A percentile compares a stretch with the other conserved stretches of the same genome.
These are phyloP conservation scores for Narthecium ossifragum DNA, from an alignment of 106 monocot species.

Conservation along the genomic window DNA sequence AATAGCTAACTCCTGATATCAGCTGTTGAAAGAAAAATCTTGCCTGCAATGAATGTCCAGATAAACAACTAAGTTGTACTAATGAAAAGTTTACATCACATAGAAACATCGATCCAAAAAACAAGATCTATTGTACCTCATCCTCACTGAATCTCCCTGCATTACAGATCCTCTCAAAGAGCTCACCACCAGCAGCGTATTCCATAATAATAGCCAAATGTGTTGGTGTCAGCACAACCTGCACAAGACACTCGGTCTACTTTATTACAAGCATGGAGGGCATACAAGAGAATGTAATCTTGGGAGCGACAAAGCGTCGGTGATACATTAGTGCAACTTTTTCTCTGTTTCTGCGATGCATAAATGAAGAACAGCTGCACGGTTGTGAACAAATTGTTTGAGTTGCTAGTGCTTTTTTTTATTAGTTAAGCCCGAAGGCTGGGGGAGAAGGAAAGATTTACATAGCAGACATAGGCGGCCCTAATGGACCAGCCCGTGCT, in stretches of 20 bases:
- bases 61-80: background rate
- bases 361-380: no score
- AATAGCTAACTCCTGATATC: slow-evolving; percentile 13
- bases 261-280: no score
- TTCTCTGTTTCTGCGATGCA: no score
- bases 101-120: background rate
- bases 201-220: slow-evolving; percentile 58
- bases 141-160: slow-evolving; percentile 54
- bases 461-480: no score
- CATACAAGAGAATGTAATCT: no score
- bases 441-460: no score
- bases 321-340: no score
- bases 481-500: no score
- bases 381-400: no score
- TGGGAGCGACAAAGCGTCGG: no score
- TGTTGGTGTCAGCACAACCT: slow-evolving; percentile 44
- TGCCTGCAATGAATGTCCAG: background rate
- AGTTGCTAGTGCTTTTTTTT: no score
- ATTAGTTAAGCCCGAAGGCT: no score
- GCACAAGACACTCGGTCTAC: background rate
- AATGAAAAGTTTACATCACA: background rate
- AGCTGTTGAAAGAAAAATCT: slow-evolving; percentile 14
- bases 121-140: slow-evolving; percentile 18
- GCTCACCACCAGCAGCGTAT: slow-evolving; percentile 57
- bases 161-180: slow-evolving; percentile 60